Evolutionary conservation across 2,329 filamentous ascomycete genomes (phyloP), one percentile per base, ranked within the genome.

Genomic region (Zymoseptoria brevis): DNA sequence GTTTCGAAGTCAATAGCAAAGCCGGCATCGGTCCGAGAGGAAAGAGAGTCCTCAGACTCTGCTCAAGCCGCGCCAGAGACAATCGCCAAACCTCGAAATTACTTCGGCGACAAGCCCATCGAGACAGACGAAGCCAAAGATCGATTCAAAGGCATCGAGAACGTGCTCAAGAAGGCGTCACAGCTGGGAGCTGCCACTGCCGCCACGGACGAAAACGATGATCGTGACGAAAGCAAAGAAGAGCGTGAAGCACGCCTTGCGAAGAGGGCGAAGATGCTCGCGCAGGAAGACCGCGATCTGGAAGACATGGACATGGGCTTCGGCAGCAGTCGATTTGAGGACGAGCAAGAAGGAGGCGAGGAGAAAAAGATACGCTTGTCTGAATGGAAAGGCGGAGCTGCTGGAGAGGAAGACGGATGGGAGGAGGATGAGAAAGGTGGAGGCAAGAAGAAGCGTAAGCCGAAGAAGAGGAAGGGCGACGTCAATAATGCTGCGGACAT

Each of bases 221-320:
- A 78, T 4, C 69, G 68, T 21, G 73, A 70, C 6, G 72, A 69
- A 45, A 73, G 71, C 11, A 76, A 80, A 62, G 79, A 80, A 60
- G 75, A 76, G 5, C 83, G 85, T 62, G 83, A 87, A 62, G 85
- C 86, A 54, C 86, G 87, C 7, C 83, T 87, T 55, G 87, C 85
- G 72, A 77, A 75, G 57, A 76, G 76, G 6, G 76, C 76, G 11
- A 87, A 83, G 64, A 88, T 96, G 78, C 79, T 96, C 60, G 84
- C 79, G 8, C 77, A 76, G n/a, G 75, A 86, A 57, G 87, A 89
- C 66, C 83, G 92, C 53, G 93, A 97, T 71, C 85, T 91, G 53
- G 86, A 93, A 59, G 93, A 99, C 75, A 82, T 99, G 76, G 94
- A 99, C 70, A 84, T 97, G 80, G 93, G 92, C 61, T 97, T 99